Conservation (phyloP, 1,284 basidiomycete species). For the Apiotrichum montevideense region DNA sequence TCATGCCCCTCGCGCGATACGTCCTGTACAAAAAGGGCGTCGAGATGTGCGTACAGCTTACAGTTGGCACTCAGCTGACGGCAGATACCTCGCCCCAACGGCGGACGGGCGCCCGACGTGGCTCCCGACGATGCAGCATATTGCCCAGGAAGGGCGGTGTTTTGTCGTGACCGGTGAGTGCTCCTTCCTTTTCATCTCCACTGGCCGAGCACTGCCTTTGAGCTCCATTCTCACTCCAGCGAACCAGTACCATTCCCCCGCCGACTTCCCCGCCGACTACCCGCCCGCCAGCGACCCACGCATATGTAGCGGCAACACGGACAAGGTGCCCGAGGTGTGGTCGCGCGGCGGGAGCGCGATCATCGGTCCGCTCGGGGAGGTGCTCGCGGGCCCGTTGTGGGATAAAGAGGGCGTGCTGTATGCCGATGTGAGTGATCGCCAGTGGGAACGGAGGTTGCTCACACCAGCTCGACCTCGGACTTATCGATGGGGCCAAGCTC, state of each 20-base stretch:
- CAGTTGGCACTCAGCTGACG: neutral
- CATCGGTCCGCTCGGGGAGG: slow-evolving; percentile 59
- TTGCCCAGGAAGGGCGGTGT: slow-evolving; percentile 68
- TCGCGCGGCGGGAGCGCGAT: slow-evolving; percentile 60
- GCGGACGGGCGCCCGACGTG: slow-evolving; percentile 62
- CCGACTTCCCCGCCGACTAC: slow-evolving; percentile 29
- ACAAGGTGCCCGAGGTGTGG: slow-evolving; percentile 20
- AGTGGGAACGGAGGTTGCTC: neutral
- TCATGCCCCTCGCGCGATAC: slow-evolving; percentile 58
- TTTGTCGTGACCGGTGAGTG: slow-evolving; percentile 58
- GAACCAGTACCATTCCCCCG: slow-evolving; percentile 28
- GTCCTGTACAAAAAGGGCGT: slow-evolving; percentile 38
- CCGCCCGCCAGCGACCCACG: slow-evolving; percentile 8
- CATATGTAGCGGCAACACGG: neutral
- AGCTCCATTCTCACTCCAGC: slow-evolving; percentile 8
- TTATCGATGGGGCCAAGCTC: slow-evolving; percentile 61
- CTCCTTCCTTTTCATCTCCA: neutral
- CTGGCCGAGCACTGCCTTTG: neutral
- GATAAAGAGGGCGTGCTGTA: slow-evolving; percentile 59
- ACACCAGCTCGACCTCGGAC: slow-evolving; percentile 55
- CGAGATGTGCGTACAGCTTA: slow-evolving; percentile 22
- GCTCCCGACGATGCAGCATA: slow-evolving; percentile 63
- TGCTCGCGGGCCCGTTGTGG: slow-evolving; percentile 62
- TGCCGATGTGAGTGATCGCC: slow-evolving; percentile 46
- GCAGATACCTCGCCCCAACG: slow-evolving; percentile 45